phyloP scores from a whole-genome alignment of 2,329 filamentous ascomycete species.

The Periconia sp. region DNA sequence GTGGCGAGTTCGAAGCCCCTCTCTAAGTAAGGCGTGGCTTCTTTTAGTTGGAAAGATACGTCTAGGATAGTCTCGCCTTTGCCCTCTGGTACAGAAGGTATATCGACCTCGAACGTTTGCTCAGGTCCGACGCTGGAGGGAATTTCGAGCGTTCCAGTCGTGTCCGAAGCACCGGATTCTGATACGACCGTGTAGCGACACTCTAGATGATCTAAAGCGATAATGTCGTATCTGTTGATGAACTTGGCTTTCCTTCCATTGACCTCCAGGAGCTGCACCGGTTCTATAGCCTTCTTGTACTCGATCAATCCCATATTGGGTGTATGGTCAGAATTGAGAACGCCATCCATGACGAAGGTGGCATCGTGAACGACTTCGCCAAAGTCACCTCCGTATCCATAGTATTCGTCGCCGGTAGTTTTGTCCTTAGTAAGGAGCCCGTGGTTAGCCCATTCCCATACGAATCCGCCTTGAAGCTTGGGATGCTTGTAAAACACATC shows the following conservation, averaged over 20 bases:
- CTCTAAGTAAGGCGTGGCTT: constrained; percentile 31
- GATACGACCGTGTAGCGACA: constrained; percentile 10
- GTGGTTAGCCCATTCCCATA: constrained; percentile 52
- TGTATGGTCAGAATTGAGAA: constrained; percentile 46
- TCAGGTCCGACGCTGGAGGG: constrained; percentile 27
- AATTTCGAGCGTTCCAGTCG: constrained; percentile 17
- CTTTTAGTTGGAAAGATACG: constrained; percentile 37
- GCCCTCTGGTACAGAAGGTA: constrained; percentile 17
- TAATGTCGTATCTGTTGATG: constrained; percentile 41
- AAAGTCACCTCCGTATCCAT: constrained; percentile 49
- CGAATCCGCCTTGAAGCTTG: constrained; percentile 63
- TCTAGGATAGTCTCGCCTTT: constrained; percentile 16
- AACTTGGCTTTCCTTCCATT: constrained; percentile 26
- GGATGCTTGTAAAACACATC: constrained; percentile 63
- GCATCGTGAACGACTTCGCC: constrained; percentile 45
- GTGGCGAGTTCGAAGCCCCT: constrained; percentile 42
- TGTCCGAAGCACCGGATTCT: neutral
- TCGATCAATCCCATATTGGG: constrained; percentile 46
- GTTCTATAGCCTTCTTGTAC: constrained; percentile 49
- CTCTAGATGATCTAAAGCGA: constrained; percentile 39
- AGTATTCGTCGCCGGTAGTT: constrained; percentile 42
- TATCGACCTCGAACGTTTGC: constrained; percentile 26
- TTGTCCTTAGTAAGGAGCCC: constrained; percentile 46
- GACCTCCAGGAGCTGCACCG: constrained; percentile 37
- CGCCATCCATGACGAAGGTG: constrained; percentile 51